Conservation (phyloP, 2,329 filamentous ascomycete genomes). For the Colletotrichum costaricense region DNA sequence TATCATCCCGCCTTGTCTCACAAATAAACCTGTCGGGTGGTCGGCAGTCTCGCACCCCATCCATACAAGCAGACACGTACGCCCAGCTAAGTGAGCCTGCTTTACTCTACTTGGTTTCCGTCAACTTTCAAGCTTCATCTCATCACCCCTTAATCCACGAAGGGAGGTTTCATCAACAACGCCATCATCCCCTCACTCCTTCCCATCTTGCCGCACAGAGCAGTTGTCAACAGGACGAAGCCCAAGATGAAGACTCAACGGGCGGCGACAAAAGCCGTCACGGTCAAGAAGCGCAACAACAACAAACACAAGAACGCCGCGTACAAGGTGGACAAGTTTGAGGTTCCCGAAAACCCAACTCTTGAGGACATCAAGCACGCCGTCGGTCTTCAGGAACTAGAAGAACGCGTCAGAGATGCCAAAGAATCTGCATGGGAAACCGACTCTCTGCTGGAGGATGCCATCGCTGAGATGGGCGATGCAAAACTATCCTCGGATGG, state of each 20-base stretch:
- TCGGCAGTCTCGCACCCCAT: conserved; percentile 27
- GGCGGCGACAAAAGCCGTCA: conserved; percentile 44
- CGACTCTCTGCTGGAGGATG: conserved; percentile 73
- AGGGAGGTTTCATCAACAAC: neutral
- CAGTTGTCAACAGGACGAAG: conserved; percentile 31
- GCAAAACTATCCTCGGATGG: conserved; percentile 57
- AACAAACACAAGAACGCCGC: conserved; percentile 41
- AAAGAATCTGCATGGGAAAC: conserved; percentile 69
- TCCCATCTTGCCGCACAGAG: neutral
- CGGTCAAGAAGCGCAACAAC: conserved; percentile 43
- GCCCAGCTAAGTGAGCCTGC: neutral
- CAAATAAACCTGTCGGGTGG: conserved; percentile 31
- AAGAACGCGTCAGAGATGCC: conserved; percentile 63
- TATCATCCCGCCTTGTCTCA: conserved; percentile 32
- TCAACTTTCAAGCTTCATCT: conserved; percentile 10
- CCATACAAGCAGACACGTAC: conserved; percentile 28
- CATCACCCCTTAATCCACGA: neutral
- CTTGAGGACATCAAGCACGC: conserved; percentile 50
- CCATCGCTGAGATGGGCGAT: conserved; percentile 67
- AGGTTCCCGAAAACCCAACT: conserved; percentile 47
- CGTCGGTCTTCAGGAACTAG: conserved; percentile 53
- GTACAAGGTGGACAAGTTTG: conserved; percentile 48
- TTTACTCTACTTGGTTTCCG: conserved; percentile 14
- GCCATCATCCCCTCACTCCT: neutral
- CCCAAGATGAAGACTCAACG: conserved; percentile 47